Evolutionary conservation across 1,284 basidiomycete species (phyloP), one percentile per base, ranked within the genome.

Genomic region (Amylostereum areolatum): DNA sequence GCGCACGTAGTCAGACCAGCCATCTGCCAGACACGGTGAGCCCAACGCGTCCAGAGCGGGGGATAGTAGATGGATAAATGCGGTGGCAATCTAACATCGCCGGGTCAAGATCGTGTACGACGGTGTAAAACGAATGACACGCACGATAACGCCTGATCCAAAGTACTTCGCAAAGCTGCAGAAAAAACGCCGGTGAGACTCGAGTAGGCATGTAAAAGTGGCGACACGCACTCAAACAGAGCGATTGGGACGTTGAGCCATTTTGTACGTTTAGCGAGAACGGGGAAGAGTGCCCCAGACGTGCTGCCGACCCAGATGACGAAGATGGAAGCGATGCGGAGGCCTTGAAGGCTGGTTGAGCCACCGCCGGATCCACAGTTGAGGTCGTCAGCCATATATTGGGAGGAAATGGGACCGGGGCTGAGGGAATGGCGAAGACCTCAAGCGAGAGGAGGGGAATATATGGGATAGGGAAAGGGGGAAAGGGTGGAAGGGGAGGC

Each of bases 101-200:
- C 24, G 24, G 27, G 12, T 29, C 27, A 33, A 34, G 41, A 47
- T 49, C 33, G 29, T 53, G n/a, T 36, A 32, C 43, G 11, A 24
- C 53, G 47, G 30, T 44, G 41, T 30, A 49, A 11, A 35, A 50
- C 12, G 45, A 40, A 46, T 42, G 36, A 47, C 30, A 72, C 81
- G 56, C 54, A 88, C 86, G 62, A 95, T 94, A 52, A 96, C 89
- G 30, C 92, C 92, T 6, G 91, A 93, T 43, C 96, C 96, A 68
- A 97, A 97, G 70, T 89, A 98, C 68, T 96, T 97, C 30, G 89
- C 88, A 62, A 96, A 93, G 43, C 87, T 87, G 53, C n/a, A 39
- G 33, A 31, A 45, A 18, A 18, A 29, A 11, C 6, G 25, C 6
- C 25, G 25, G 28, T 43, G 5, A 28, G 34, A 9, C 9, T 35